These are phyloP conservation scores for Rhodotorula sp. DNA, from an alignment of 1,284 basidiomycete genomes.

Conservation along the genomic window DNA sequence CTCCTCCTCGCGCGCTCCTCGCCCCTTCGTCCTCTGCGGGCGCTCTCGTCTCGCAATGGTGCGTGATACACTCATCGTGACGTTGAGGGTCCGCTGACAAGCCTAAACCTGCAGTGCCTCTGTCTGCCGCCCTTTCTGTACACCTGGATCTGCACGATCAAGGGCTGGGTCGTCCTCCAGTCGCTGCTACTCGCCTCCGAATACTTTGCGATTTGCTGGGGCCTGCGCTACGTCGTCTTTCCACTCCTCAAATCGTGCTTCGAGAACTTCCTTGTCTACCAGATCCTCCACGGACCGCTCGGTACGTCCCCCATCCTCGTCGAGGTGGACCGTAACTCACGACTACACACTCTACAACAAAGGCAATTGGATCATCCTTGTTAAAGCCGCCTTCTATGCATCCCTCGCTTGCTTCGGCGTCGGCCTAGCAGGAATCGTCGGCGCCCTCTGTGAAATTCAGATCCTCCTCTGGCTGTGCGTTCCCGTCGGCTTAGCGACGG, in stretches of 20 bases:
- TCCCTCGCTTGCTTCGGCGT: background rate
- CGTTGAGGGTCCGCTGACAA: too few relatives aligned
- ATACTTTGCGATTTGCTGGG: slow-evolving; percentile 7
- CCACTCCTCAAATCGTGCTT: slow-evolving; percentile 7
- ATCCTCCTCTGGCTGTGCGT: slow-evolving; percentile 10
- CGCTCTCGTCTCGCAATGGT: too few relatives aligned
- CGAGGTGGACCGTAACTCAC: background rate
- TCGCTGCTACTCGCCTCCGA: background rate
- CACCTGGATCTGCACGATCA: slow-evolving; percentile 7
- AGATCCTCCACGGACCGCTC: background rate
- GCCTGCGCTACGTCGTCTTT: slow-evolving; percentile 9
- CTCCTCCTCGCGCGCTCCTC: too few relatives aligned
- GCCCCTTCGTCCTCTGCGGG: too few relatives aligned
- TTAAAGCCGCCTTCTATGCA: slow-evolving; percentile 10
- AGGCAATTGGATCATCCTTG: slow-evolving; percentile 15
- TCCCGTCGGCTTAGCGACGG: background rate
- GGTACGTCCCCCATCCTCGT: background rate
- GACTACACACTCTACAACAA: background rate
- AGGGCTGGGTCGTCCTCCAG: slow-evolving; percentile 14
- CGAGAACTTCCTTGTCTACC: slow-evolving; percentile 7
- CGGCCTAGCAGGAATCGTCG: slow-evolving; percentile 8
- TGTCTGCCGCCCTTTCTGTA: background rate
- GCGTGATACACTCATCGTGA: too few relatives aligned
- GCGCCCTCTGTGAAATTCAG: slow-evolving; percentile 3
- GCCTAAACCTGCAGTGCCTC: background rate